Conservation (phyloP, 208 protist genomes). For the Plasmodiophora brassicae region DNA sequence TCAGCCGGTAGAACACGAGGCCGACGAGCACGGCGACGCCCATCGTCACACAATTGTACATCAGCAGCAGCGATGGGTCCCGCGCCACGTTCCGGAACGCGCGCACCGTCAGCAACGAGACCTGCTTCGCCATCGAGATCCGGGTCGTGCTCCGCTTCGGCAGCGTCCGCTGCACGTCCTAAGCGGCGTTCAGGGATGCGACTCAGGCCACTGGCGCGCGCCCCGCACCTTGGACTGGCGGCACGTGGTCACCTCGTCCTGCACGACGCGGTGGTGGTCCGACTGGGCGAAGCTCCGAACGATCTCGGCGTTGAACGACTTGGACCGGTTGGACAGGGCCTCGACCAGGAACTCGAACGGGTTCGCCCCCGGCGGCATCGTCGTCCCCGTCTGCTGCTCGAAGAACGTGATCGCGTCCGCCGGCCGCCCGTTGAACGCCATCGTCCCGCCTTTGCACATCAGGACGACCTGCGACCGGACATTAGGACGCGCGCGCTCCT, state of each 20-base stretch:
- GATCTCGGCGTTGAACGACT: not conserved
- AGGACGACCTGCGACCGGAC: slow-evolving; percentile 11
- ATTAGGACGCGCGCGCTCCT: too few species aligned
- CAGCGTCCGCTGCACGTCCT: too few species aligned
- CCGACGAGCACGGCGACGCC: not conserved
- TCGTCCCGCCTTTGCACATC: slow-evolving; percentile 1
- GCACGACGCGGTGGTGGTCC: not conserved
- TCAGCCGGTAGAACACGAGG: not conserved
- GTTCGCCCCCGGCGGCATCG: not conserved
- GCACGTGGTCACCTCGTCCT: not conserved
- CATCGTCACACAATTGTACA: slow-evolving; percentile 25
- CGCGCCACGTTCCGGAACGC: not conserved
- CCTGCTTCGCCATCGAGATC: too few species aligned
- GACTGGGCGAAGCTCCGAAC: not conserved
- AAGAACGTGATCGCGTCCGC: not conserved
- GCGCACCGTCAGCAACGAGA: not conserved
- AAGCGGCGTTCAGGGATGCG: too few species aligned
- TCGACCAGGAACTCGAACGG: slow-evolving; percentile 30
- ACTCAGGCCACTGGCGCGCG: not conserved
- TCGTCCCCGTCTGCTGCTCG: not conserved
- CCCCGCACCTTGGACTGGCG: not conserved
- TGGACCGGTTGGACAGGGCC: not conserved
- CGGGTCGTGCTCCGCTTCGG: too few species aligned
- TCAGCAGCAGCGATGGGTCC: slow-evolving; percentile 16
- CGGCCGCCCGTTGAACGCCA: not conserved